Evolutionary conservation across 2,329 filamentous ascomycete genomes (phyloP).

Genomic region (Beauveria varroae): DNA sequence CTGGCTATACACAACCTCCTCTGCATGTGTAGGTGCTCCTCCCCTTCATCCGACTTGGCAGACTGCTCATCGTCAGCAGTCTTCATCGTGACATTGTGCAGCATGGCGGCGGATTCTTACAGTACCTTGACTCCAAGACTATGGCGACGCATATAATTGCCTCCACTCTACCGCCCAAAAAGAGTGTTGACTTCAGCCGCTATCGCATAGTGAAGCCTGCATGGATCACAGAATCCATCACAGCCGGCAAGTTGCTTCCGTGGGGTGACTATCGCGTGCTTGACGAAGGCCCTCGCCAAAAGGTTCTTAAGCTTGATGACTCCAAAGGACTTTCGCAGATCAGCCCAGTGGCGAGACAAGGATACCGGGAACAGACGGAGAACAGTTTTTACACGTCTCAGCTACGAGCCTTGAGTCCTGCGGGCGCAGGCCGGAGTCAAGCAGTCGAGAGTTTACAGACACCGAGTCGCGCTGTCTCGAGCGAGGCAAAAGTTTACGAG

Average conservation of each 20-base stretch:
- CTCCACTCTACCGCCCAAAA: constrained; percentile 83
- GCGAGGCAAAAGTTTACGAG: background rate
- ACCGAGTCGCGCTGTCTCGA: constrained; percentile 12
- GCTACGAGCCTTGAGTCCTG: constrained; percentile 37
- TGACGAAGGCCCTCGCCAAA: constrained; percentile 77
- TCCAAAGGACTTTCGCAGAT: constrained; percentile 61
- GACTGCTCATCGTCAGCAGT: constrained; percentile 20
- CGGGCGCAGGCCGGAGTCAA: constrained; percentile 22
- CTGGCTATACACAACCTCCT: constrained; percentile 92
- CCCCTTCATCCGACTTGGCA: background rate
- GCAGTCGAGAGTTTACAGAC: constrained; percentile 22
- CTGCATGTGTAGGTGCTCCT: constrained; percentile 56
- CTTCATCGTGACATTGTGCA: constrained; percentile 81
- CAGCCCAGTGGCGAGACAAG: constrained; percentile 46
- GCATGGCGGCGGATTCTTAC: constrained; percentile 89
- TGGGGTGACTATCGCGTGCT: constrained; percentile 83
- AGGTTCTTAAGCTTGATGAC: constrained; percentile 56
- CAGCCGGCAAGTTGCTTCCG: constrained; percentile 70
- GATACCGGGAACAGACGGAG: constrained; percentile 76
- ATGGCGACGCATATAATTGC: constrained; percentile 94
- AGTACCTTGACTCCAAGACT: constrained; percentile 92
- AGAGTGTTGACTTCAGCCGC: constrained; percentile 75
- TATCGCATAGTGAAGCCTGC: constrained; percentile 92
- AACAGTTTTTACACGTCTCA: constrained; percentile 77
- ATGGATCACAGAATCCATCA: constrained; percentile 87